Percentiles rank a stretch among this genome's conserved stretches.
Evolutionary conservation across 495 filamentous ascomycete genomes (phyloP).

Genomic region (Annulohypoxylon maeteangense): DNA sequence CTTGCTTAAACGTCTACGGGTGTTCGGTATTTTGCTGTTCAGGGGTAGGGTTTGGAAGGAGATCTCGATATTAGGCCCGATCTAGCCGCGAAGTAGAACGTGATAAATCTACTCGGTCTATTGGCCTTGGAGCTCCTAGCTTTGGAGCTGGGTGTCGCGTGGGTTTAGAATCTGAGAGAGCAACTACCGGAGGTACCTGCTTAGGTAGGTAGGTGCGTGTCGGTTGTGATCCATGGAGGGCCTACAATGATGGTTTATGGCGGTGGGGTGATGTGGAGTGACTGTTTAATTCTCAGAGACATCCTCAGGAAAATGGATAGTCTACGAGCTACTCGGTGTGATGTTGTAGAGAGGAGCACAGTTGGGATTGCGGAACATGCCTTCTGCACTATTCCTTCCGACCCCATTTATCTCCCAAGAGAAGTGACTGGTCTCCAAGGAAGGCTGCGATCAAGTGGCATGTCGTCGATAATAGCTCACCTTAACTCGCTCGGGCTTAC

Average conservation of each 20-base stretch:
- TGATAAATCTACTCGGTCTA: not conserved
- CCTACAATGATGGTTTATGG: not conserved
- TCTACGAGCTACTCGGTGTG: not conserved
- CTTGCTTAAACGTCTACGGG: not conserved
- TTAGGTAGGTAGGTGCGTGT: not conserved
- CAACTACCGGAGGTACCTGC: too few relatives aligned
- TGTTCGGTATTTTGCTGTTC: not conserved
- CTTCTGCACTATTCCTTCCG: not conserved
- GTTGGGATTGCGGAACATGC: not conserved
- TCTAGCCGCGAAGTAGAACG: not conserved
- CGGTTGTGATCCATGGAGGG: not conserved
- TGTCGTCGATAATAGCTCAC: slow-evolving; percentile 13
- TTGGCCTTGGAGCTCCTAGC: not conserved
- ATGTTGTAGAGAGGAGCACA: not conserved
- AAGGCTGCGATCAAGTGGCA: not conserved
- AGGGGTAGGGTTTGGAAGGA: not conserved
- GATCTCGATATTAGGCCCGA: too few relatives aligned
- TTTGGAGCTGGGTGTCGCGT: too few relatives aligned
- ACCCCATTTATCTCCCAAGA: slow-evolving; percentile 1
- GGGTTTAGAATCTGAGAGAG: too few relatives aligned
- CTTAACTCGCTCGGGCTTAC: not conserved
- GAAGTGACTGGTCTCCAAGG: not conserved
- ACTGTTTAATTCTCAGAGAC: not conserved
- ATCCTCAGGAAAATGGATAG: not conserved
- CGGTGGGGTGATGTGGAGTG: not conserved